Evolutionary conservation across 345 rosid genomes (phyloP), one percentile per base, ranked within the genome.

Genomic region (Linum lewisii): DNA sequence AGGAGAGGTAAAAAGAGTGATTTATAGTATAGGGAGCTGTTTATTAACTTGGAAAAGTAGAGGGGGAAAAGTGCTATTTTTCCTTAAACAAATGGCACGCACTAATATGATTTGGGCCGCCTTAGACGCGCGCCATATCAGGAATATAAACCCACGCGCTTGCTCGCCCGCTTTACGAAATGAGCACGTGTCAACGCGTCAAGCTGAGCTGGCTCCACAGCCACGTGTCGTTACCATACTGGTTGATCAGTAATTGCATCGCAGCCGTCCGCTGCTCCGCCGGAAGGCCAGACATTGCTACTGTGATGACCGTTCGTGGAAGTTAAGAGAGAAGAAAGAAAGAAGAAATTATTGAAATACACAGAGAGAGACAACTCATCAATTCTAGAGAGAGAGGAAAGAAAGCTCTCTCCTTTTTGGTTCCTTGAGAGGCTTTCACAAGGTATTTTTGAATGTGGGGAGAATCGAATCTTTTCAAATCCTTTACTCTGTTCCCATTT

Each of bases 281-380:
- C n/a, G 29, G 51, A 32, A 37, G 29, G 66, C 72, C 72, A 75
- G 70, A 63, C 72, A 51, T 51, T 8, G 63, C 68, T 54, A 44
- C 58, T 68, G 78, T 67, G 65, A 64, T 69, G 76, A 79, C 84
- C 74, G 76, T 66, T 73, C 69, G 76, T 63, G 73, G 77, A 74
- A 68, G 68, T 64, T 73, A 16, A 63, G 59, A 62, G 36, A 66
- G 57, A 63, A 21, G 58, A 65, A 36, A 54, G n/a, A 65, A 4
- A 42, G 60, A 61, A 26, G 60, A 21, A 38, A 10, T 54, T 26
- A 11, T 7, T 24, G 32, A 42, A 42, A 11, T 11, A 42, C 47
- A 42, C 47, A 42, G 16, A 42, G 16, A 42, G 16, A 42, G 24
- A 54, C 26, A 54, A 15, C 24, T 21, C 57, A 19, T 13, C 45